Percentiles rank a stretch among this genome's conserved stretches.
phyloP scores from a whole-genome alignment of 495 filamentous ascomycete species.

The Neurospora africana region DNA sequence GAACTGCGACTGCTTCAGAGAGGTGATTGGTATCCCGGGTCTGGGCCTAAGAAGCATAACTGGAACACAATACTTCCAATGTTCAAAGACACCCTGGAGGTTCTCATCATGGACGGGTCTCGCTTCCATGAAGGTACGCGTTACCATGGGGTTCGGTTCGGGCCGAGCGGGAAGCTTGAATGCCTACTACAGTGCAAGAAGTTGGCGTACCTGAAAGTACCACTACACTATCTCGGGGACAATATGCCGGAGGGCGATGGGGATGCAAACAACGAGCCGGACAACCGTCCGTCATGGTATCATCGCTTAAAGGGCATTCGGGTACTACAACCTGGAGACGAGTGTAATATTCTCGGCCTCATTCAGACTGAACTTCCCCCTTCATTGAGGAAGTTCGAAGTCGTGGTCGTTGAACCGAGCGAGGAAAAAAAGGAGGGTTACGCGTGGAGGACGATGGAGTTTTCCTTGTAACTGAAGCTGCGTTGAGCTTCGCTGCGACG shows the following conservation, averaged over 20 bases:
- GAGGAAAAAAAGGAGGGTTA: neutral
- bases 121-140: neutral
- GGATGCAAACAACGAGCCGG: neutral
- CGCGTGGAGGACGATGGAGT: neutral
- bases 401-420: neutral
- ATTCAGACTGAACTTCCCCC: neutral
- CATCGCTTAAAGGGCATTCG: neutral
- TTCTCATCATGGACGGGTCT: neutral
- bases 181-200: neutral
- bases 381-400: neutral
- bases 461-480: neutral
- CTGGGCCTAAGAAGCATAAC: neutral
- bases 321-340: neutral
- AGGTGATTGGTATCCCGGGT: neutral
- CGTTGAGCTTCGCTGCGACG: no score
- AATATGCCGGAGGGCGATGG: neutral
- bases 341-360: neutral
- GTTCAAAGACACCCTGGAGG: neutral
- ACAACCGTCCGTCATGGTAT: neutral
- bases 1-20: neutral
- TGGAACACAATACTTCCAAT: neutral
- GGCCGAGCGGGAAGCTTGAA: neutral
- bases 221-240: neutral
- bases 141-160: fast-evolving
- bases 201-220: neutral